A percentile compares a stretch with the other conserved stretches of the same genome.
Conservation (phyloP, 108 stramenopile species). For the Hondaea fermentalgiana region DNA sequence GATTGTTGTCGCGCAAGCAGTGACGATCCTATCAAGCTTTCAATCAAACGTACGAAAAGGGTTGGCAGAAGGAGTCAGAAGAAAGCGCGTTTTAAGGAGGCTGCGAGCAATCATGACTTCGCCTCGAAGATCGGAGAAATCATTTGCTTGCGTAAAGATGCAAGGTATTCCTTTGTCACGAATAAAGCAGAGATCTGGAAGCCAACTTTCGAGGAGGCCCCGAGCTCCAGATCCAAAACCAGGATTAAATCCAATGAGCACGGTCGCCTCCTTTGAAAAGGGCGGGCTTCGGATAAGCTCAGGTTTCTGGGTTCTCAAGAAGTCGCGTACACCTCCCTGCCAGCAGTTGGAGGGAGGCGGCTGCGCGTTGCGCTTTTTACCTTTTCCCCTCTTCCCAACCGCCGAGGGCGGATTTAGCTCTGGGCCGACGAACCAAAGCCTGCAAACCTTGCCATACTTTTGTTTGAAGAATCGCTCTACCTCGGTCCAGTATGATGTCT, state of each 20-base stretch:
- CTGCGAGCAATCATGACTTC: not conserved
- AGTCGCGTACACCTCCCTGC: not conserved
- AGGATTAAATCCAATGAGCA: not conserved
- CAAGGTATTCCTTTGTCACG: not conserved
- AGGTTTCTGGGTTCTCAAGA: not conserved
- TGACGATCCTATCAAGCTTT: not conserved
- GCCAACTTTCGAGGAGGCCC: not conserved
- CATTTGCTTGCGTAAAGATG: not conserved
- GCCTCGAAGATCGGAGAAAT: not conserved
- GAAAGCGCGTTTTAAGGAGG: not conserved
- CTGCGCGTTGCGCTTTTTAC: not conserved
- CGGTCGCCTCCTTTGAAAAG: not conserved
- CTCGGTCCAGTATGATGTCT: not conserved
- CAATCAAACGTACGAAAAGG: not conserved
- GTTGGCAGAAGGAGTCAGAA: not conserved
- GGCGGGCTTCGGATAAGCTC: not conserved
- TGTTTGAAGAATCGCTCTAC: not conserved
- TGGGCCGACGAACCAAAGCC: not conserved
- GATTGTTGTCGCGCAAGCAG: not conserved
- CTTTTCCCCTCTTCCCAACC: not conserved
- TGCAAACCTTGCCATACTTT: not conserved
- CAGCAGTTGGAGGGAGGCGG: not conserved
- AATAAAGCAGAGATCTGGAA: not conserved
- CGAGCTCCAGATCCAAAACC: not conserved
- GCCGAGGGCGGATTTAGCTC: not conserved